These are phyloP conservation scores for Curvularia sp. DNA, from an alignment of 2,329 filamentous ascomycete genomes.

Conservation along the genomic window DNA sequence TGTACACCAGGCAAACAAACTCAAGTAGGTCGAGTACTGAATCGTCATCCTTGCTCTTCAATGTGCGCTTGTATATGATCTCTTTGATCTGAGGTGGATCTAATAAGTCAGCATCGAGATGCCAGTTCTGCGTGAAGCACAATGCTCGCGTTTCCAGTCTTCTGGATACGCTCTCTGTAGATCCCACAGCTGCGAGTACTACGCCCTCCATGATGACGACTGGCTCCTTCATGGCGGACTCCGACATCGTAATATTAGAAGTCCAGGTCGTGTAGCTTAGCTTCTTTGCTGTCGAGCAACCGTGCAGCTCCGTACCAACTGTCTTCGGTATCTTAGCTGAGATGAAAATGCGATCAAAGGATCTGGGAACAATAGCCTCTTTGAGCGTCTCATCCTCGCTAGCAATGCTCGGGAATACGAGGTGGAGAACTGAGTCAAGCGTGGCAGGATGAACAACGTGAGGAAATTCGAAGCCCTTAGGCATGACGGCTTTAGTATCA, in stretches of 20 bases:
- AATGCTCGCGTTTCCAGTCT: slow-evolving; percentile 12
- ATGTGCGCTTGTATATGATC: slow-evolving; percentile 11
- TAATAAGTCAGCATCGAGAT: slow-evolving; percentile 13
- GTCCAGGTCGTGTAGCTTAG: slow-evolving; percentile 16
- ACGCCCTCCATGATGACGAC: slow-evolving; percentile 13
- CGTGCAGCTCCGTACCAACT: slow-evolving; percentile 7
- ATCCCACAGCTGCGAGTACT: slow-evolving; percentile 10
- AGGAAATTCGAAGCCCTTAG: slow-evolving; percentile 9
- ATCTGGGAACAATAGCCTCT: slow-evolving; percentile 10
- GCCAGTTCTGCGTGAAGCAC: slow-evolving; percentile 15
- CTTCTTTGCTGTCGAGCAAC: slow-evolving; percentile 14
- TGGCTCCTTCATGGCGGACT: slow-evolving; percentile 7
- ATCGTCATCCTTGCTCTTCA: slow-evolving; percentile 17
- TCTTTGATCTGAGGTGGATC: slow-evolving; percentile 9
- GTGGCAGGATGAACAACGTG: slow-evolving; percentile 14
- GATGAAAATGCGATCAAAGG: slow-evolving; percentile 12
- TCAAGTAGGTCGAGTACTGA: slow-evolving; percentile 14
- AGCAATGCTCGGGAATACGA: slow-evolving; percentile 14
- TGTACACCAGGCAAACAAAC: slow-evolving; percentile 14
- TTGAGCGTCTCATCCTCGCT: slow-evolving; percentile 21
- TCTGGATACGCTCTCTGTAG: slow-evolving; percentile 2
- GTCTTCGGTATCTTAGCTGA: slow-evolving; percentile 3
- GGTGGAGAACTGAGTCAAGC: slow-evolving; percentile 13
- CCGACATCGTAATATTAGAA: slow-evolving; percentile 11
- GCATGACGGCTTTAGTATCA: slow-evolving; percentile 9